Evolutionary conservation across 192 early-diverging fungal genomes (phyloP), one percentile per base, ranked within the genome.

Genomic region (Obelidium mucronatum): DNA sequence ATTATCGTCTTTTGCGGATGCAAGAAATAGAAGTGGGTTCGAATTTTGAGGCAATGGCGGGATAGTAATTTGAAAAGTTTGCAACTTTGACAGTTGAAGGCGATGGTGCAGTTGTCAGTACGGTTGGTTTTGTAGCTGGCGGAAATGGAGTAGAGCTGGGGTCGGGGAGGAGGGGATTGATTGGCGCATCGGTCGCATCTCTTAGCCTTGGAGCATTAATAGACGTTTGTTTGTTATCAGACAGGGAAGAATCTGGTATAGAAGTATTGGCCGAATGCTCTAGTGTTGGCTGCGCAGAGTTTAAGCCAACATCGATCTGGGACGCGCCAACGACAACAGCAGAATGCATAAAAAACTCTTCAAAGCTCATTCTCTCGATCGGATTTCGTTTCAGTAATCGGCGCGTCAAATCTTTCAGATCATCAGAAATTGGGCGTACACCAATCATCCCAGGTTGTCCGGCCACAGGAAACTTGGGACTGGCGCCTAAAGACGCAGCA

Each of bases 291-390:
- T n/a, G n/a, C n/a, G n/a, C n/a, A n/a, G n/a, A n/a, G n/a, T n/a
- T n/a, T n/a, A n/a, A 5, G 1, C 55, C 55, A 31, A 58, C 30
- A 58, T 58, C 55, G 24, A 58, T 31, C 22, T 58, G 11, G 24
- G 55, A 58, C 30, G 55, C 55, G 24, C 55, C 55, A 11, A 22
- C 22, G 17, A 58, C 55, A 8, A 58, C 83, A 6, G 90, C 90
- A 5, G 91, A 91, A 68, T 97, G 93, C 73, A 86, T 89, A 71
- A 99, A 98, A 76, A 99, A 98, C 73, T 94, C 94, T 59, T 95
- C 94, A 80, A 99, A 98, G 0, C 89, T 86, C 67, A 99, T 95
- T 37, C 98, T 87, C 77, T 98, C 96, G 0, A 85, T 80, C 0
- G 98, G 97, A 56, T 93, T 93, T 59, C 93, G 87, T 73, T 93